phyloP scores from a whole-genome alignment of 805 yeast species.

The Barnettozyma populi region DNA sequence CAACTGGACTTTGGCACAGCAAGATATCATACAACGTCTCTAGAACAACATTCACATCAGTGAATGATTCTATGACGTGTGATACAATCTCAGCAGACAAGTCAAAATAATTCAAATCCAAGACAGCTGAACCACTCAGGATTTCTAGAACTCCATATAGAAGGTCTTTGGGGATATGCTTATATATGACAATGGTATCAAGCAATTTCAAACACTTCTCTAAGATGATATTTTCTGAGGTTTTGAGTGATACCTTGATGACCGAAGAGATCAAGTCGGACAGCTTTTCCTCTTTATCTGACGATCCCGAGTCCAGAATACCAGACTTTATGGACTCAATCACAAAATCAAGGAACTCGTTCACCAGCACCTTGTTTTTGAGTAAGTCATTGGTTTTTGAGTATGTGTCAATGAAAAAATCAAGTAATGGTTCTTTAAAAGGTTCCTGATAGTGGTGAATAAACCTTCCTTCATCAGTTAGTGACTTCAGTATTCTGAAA shows the following conservation, averaged over 20 bases:
- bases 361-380: conserved; percentile 14
- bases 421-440: conserved; percentile 35
- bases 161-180: conserved; percentile 38
- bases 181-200: conserved; percentile 39
- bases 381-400: conserved; percentile 25
- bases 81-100: conserved; percentile 35
- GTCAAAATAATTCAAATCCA: conserved; percentile 31
- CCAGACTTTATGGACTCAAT: conserved; percentile 43
- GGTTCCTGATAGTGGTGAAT: conserved; percentile 45
- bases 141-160: conserved; percentile 36
- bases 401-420: conserved; percentile 31
- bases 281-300: conserved; percentile 29
- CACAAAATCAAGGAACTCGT: conserved; percentile 32
- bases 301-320: conserved; percentile 10
- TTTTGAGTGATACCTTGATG: conserved; percentile 34
- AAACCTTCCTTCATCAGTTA: conserved; percentile 51
- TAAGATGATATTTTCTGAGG: conserved; percentile 34
- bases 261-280: conserved; percentile 28
- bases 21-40: conserved; percentile 15
- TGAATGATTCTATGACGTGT: conserved; percentile 25
- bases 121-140: conserved; percentile 39
- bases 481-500: conserved; percentile 37
- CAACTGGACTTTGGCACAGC: conserved; percentile 6
- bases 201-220: conserved; percentile 37
- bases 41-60: conserved; percentile 12